These are phyloP conservation scores for Drosera capensis DNA, from an alignment of 148 eudicot genomes.

Conservation along the genomic window DNA sequence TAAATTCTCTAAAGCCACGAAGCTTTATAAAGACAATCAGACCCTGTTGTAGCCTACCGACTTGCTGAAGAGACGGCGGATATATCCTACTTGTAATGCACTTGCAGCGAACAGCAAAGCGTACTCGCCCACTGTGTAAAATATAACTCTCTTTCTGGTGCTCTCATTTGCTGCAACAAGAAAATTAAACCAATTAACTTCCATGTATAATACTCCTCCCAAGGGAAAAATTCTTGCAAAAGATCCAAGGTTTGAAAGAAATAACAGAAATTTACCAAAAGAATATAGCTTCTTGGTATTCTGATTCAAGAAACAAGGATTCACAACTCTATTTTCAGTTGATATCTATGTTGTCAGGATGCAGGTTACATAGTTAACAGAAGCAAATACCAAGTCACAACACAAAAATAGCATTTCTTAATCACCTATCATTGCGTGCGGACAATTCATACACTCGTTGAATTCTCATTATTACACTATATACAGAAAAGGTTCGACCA, in stretches of 20 bases:
- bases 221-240: background rate
- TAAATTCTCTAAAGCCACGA: background rate
- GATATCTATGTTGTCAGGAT: too few relatives aligned
- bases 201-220: background rate
- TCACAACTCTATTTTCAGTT: too few relatives aligned
- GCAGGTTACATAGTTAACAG: too few relatives aligned
- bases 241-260: background rate
- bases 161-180: constrained; percentile 45
- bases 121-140: constrained; percentile 51
- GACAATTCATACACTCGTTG: too few relatives aligned
- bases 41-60: constrained; percentile 40
- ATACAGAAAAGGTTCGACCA: too few relatives aligned
- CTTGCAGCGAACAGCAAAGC: constrained; percentile 35
- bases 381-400: too few relatives aligned
- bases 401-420: too few relatives aligned
- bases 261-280: background rate
- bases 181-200: background rate
- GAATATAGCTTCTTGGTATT: too few relatives aligned
- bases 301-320: too few relatives aligned
- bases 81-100: constrained; percentile 36
- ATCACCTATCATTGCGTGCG: too few relatives aligned
- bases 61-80: constrained; percentile 45
- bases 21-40: constrained; percentile 3
- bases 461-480: too few relatives aligned
- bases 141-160: constrained; percentile 43